A percentile compares a stretch with the other conserved stretches of the same genome.
Conservation (phyloP, 805 yeast genomes). For the Suhomyces vadensis region DNA sequence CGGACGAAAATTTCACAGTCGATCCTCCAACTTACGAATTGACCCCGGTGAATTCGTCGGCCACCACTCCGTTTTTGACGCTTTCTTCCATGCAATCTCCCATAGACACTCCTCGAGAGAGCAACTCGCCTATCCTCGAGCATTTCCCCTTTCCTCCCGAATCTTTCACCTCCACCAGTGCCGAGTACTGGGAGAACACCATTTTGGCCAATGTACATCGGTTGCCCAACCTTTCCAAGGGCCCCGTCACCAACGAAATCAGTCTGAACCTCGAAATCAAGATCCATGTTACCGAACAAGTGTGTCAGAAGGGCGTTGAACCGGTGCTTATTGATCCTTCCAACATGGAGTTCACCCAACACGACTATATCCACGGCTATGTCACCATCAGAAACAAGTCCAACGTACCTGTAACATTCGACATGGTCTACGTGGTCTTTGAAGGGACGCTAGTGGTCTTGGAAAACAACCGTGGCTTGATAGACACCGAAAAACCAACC, state of each 20-base stretch:
- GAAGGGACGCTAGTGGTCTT: constrained; percentile 37
- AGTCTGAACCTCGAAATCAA: constrained; percentile 31
- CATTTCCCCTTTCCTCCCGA: constrained; percentile 20
- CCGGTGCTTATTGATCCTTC: constrained; percentile 36
- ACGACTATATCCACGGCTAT: constrained; percentile 45
- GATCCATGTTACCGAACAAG: constrained; percentile 37
- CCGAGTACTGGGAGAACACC: constrained; percentile 36
- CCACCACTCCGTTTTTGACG: constrained; percentile 8
- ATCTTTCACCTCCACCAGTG: constrained; percentile 25
- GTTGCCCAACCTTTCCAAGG: constrained; percentile 32
- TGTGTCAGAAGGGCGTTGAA: constrained; percentile 40
- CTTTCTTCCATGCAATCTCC: constrained; percentile 11
- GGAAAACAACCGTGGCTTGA: constrained; percentile 20
- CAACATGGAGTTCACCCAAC: constrained; percentile 37
- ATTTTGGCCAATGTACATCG: constrained; percentile 44
- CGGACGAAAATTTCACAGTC: constrained; percentile 39
- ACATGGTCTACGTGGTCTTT: constrained; percentile 46
- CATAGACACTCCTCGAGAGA: constrained; percentile 7
- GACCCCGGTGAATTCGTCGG: constrained; percentile 14
- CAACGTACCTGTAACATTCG: constrained; percentile 36
- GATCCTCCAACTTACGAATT: constrained; percentile 41
- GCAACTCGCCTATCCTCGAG: neutral
- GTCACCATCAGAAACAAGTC: constrained; percentile 38
- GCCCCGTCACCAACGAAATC: constrained; percentile 14
- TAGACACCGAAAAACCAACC: constrained; percentile 26